Evolutionary conservation across 2,329 filamentous ascomycete species (phyloP).

Genomic region (Trichophyton equinum): DNA sequence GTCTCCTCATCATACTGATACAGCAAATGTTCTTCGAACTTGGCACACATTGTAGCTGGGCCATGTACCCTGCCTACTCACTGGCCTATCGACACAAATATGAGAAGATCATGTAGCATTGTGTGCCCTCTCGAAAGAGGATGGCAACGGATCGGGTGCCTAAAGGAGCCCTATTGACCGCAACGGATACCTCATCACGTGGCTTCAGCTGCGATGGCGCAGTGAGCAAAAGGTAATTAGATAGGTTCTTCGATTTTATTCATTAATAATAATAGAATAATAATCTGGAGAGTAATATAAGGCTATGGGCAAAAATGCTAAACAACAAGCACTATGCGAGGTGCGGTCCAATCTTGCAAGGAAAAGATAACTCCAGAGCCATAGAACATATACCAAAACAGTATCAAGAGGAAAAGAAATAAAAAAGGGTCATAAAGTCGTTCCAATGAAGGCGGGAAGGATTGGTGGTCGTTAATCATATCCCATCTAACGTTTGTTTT

Average conservation of each 20-base stretch:
- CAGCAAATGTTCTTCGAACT: slow-evolving; percentile 7
- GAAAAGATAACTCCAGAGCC: slow-evolving; percentile 2
- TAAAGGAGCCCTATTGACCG: neutral
- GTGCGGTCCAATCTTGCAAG: slow-evolving; percentile 1
- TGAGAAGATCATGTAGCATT: neutral
- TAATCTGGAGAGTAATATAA: neutral
- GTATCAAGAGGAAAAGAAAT: neutral
- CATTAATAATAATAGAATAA: slow-evolving; percentile 2
- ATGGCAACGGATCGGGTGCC: slow-evolving; percentile 1
- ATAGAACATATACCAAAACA: neutral
- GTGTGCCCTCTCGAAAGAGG: neutral
- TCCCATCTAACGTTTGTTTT: neutral
- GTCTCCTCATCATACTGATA: slow-evolving; percentile 6
- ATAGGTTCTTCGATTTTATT: neutral
- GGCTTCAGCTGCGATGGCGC: slow-evolving; percentile 3
- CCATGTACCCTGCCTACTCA: neutral
- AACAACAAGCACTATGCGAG: neutral
- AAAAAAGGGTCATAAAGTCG: neutral
- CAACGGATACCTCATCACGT: slow-evolving; percentile 1
- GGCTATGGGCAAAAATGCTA: slow-evolving; percentile 1
- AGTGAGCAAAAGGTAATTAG: neutral
- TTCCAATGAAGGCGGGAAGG: neutral
- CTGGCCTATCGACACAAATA: neutral
- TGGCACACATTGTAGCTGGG: neutral
- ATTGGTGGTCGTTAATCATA: slow-evolving; percentile 1